Evolutionary conservation across 345 rosid species (phyloP).

Genomic region (Aquilaria sinensis): DNA sequence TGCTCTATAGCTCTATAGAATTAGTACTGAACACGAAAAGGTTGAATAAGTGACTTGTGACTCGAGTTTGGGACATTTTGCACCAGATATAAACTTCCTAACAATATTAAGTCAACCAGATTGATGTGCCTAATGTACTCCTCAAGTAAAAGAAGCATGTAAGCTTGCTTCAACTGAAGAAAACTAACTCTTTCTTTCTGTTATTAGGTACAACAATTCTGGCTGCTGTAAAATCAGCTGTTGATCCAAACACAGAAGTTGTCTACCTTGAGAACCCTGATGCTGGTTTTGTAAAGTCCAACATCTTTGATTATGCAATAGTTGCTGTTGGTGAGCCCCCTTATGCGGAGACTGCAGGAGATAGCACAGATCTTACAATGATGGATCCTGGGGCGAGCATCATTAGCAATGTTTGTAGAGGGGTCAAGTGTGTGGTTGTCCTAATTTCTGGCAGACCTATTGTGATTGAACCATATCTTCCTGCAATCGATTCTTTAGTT

Average conservation of each 20-base stretch:
- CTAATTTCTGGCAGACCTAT: conserved; percentile 85
- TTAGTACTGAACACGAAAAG: too few relatives aligned
- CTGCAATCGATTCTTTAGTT: conserved; percentile 61
- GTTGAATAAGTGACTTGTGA: too few relatives aligned
- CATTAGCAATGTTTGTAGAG: conserved; percentile 56
- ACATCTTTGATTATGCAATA: conserved; percentile 66
- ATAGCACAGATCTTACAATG: conserved; percentile 61
- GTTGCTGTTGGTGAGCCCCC: conserved; percentile 81
- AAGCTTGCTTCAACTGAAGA: background rate
- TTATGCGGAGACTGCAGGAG: conserved; percentile 81
- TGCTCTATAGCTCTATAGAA: too few relatives aligned
- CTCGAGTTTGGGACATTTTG: too few relatives aligned
- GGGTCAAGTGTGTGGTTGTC: conserved; percentile 69
- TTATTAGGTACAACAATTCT: conserved; percentile 81
- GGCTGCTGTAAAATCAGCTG: conserved; percentile 54
- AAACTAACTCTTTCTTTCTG: background rate
- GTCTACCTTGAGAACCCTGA: conserved; percentile 60
- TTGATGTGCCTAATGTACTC: background rate
- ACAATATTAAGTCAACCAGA: background rate
- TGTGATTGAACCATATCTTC: conserved; percentile 67
- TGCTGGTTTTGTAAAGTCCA: conserved; percentile 54
- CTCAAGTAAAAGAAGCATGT: background rate
- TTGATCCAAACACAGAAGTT: conserved; percentile 65
- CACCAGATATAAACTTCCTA: background rate
- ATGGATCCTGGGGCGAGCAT: conserved; percentile 57